Evolutionary conservation across 2,329 filamentous ascomycete species (phyloP), one percentile per base, ranked within the genome.

Genomic region (Lecanicillium sp.): DNA sequence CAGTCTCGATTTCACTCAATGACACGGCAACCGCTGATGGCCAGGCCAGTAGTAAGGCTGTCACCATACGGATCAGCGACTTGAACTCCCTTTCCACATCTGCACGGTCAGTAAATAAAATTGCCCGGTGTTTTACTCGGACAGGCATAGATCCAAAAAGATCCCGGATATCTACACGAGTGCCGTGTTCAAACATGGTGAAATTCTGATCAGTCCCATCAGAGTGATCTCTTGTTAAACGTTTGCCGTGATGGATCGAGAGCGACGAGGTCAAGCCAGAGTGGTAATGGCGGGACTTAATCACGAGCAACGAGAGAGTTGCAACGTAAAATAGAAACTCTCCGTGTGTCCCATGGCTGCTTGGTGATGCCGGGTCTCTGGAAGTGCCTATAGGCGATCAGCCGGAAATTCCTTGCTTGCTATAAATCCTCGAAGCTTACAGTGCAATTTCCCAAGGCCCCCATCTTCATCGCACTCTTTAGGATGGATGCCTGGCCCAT

Each of bases 371-470:
- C 57, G 50, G 13, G 72, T 66, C 41, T 74, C 75, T 55, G 84
- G 94, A 2, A 89, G 96, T 0, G 90, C 92, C 58, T 83, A 88
- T 92, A n/a, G n/a, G n/a, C n/a, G n/a, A n/a, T n/a, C n/a, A n/a
- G n/a, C n/a, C n/a, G n/a, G n/a, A n/a, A n/a, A n/a, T n/a, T n/a
- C n/a, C n/a, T n/a, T n/a, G n/a, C n/a, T n/a, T n/a, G n/a, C n/a
- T n/a, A n/a, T n/a, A n/a, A n/a, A n/a, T n/a, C n/a, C n/a, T n/a
- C n/a, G n/a, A n/a, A 18, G 63, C 77, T 51, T 64, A 90, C 86
- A 77, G 55, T 92, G 76, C 36, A 77, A 64, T 59, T 80, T 86
- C 17, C 79, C 84, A 14, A 96, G 65, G 0, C 84, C 82, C 4
- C 87, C 87, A 33, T 62, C 57, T 3, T 74, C 65, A n/a, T 54